Evolutionary conservation across 768 basidiomycete genomes (phyloP), one percentile per base, ranked within the genome.

Genomic region (Cystofilobasidium ferigula): DNA sequence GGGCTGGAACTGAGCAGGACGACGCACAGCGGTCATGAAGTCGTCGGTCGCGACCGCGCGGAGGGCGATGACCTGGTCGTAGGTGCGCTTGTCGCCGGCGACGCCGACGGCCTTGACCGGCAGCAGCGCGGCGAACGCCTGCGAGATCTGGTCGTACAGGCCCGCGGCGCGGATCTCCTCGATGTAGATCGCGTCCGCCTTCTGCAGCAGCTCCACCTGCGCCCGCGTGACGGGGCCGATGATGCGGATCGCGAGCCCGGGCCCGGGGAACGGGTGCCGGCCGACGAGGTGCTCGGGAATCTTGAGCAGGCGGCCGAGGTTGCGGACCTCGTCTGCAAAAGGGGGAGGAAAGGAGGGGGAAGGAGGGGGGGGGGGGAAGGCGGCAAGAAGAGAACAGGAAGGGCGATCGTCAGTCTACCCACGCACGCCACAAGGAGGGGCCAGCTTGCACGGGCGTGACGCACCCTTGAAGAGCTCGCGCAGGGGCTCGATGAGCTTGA

Each of bases 91-190:
- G 77, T 99, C 95, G 38, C 95, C 95, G 85, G 93, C 92, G 18
- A 98, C 95, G 66, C 95, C 95, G 45, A 99, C 95, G 12, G 94
- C 95, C 73, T 86, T 88, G 38, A 99, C 93, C 26, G 95, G 95
- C n/a, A 87, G 76, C 1, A 99, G 81, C 1, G 97, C 94, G 5
- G 92, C 93, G 74, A 98, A 98, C 2, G 95, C 95, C 77, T 99
- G 95, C 45, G 86, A 84, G 72, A 99, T 98, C 69, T 90, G 82
- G 73, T 92, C 84, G 76, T 99, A 98, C 57, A 98, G 77, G 1
- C 86, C 87, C 1, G 95, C 94, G 67, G 83, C 87, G 32, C 92
- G 85, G 71, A 99, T 95, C 80, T 98, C 95, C 71, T 97, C 93
- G 71, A 99, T 94, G 79, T 92, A 98, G 75, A 99, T 98, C 70